A percentile compares a stretch with the other conserved stretches of the same genome.
phyloP scores from a whole-genome alignment of 495 filamentous ascomycete genomes.

The Penicillium silybi region DNA sequence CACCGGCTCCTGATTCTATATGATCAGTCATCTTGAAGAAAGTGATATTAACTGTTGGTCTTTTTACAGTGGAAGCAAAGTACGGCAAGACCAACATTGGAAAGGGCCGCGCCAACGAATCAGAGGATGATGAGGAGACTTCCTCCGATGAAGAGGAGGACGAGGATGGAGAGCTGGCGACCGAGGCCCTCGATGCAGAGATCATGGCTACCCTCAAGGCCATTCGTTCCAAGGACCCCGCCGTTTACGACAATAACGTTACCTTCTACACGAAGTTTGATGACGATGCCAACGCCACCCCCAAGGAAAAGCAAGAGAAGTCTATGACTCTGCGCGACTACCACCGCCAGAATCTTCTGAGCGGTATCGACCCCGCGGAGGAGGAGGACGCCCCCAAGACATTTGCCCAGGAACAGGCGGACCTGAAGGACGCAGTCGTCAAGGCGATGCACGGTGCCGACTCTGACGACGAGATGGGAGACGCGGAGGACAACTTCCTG shows the following conservation, averaged over 20 bases:
- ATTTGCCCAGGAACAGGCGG: slow-evolving; percentile 81
- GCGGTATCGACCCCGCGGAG: slow-evolving; percentile 54
- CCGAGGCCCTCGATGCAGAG: slow-evolving; percentile 75
- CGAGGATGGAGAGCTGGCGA: slow-evolving; percentile 79
- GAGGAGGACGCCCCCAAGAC: slow-evolving; percentile 57
- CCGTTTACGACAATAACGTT: slow-evolving; percentile 74
- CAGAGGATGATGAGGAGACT: slow-evolving; percentile 53
- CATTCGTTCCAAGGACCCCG: slow-evolving; percentile 83
- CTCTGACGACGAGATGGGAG: slow-evolving; percentile 52
- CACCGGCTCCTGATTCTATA: neutral
- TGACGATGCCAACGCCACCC: slow-evolving; percentile 26
- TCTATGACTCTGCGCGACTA: slow-evolving; percentile 86
- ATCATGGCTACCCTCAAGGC: slow-evolving; percentile 81
- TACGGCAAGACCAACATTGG: slow-evolving; percentile 54
- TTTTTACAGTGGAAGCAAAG: slow-evolving; percentile 73
- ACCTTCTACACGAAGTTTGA: slow-evolving; percentile 73
- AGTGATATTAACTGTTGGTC: slow-evolving; percentile 7
- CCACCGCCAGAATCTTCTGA: slow-evolving; percentile 78
- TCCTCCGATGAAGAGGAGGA: slow-evolving; percentile 80
- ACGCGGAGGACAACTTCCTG: slow-evolving; percentile 67
- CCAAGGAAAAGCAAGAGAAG: slow-evolving; percentile 63
- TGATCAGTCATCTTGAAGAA: neutral
- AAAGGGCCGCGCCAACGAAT: slow-evolving; percentile 29
- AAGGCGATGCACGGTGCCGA: slow-evolving; percentile 70
- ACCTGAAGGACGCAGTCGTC: slow-evolving; percentile 70